A percentile compares a stretch with the other conserved stretches of the same genome.
Evolutionary conservation across 768 basidiomycete genomes (phyloP).

Genomic region (Multifurca ochricompacta): DNA sequence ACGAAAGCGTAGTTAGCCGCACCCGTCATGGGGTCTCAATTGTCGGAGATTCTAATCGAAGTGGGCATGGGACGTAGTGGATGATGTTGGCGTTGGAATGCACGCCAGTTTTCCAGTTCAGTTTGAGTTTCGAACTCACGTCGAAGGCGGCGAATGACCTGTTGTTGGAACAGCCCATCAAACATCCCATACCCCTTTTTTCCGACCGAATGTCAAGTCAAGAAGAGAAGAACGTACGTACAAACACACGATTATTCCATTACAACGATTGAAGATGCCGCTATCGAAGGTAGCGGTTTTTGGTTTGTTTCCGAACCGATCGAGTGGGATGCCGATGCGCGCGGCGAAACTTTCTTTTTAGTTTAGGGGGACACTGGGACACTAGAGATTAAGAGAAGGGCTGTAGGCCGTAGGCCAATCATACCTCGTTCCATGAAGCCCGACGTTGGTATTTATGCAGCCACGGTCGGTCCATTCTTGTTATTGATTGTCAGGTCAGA

Average conservation of each 20-base stretch:
- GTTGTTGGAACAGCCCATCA: constrained; percentile 41
- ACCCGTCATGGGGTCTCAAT: constrained; percentile 41
- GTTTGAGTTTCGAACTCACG: constrained; percentile 41
- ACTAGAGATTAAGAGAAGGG: constrained; percentile 59
- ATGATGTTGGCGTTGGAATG: constrained; percentile 45
- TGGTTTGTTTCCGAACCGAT: constrained; percentile 22
- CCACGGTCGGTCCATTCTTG: constrained; percentile 56
- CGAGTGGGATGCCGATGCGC: background rate
- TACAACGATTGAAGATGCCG: constrained; percentile 51
- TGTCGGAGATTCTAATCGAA: background rate
- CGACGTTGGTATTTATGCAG: constrained; percentile 57
- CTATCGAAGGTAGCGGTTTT: constrained; percentile 53
- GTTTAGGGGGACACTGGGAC: no score
- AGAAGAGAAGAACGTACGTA: constrained; percentile 53
- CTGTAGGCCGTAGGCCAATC: constrained; percentile 47
- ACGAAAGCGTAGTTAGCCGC: no score
- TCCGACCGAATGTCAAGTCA: no score
- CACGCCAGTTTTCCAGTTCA: constrained; percentile 44
- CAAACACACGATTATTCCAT: constrained; percentile 49
- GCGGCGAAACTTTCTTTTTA: constrained; percentile 1
- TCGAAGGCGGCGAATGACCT: constrained; percentile 46
- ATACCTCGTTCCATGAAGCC: constrained; percentile 58
- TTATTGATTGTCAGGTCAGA: no score
- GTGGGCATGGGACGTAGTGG: background rate
- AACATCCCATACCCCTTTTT: constrained; percentile 43